These are phyloP conservation scores for Ascosphaera aggregata DNA, from an alignment of 2,329 filamentous ascomycete genomes.

Conservation along the genomic window DNA sequence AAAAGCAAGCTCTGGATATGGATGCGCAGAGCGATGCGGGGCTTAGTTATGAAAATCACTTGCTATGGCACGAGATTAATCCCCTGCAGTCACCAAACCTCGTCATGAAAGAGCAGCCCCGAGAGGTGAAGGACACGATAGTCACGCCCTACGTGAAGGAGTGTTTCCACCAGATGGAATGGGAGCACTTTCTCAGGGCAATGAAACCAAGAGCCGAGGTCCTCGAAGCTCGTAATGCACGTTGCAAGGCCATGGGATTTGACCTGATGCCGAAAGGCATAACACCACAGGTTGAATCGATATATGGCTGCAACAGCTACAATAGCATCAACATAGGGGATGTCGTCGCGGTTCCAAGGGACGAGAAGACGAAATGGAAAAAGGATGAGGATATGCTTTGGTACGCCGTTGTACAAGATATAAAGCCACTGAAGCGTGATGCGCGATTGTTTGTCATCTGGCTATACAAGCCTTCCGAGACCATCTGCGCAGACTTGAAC, in stretches of 20 bases:
- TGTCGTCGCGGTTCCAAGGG: conserved; percentile 24
- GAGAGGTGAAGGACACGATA: conserved; percentile 24
- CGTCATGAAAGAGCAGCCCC: conserved; percentile 11
- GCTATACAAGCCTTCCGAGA: conserved; percentile 50
- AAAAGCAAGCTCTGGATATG: conserved; percentile 36
- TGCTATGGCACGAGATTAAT: conserved; percentile 31
- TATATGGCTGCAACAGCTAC: conserved; percentile 7
- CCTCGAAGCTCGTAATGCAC: conserved; percentile 3
- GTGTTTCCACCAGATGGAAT: conserved; percentile 35
- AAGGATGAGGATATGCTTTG: conserved; percentile 30
- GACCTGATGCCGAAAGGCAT: conserved; percentile 15
- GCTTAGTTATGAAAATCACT: conserved; percentile 13
- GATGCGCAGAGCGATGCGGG: conserved; percentile 10
- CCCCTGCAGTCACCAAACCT: conserved; percentile 10
- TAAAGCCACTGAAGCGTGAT: conserved; percentile 15
- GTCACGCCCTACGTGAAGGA: conserved; percentile 46
- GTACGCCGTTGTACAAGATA: conserved; percentile 45
- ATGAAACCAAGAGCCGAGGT: conserved; percentile 21
- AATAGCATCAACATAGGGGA: conserved; percentile 25
- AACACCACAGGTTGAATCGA: conserved; percentile 22
- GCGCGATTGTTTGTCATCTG: conserved; percentile 41
- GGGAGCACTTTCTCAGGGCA: conserved; percentile 25
- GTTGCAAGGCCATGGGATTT: conserved; percentile 3
- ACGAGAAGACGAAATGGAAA: conserved; percentile 33
- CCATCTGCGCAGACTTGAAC: conserved; percentile 39